Percentiles rank a stretch among this genome's conserved stretches.
Evolutionary conservation across 495 filamentous ascomycete species (phyloP).

Genomic region (Bathelium albidoporum): DNA sequence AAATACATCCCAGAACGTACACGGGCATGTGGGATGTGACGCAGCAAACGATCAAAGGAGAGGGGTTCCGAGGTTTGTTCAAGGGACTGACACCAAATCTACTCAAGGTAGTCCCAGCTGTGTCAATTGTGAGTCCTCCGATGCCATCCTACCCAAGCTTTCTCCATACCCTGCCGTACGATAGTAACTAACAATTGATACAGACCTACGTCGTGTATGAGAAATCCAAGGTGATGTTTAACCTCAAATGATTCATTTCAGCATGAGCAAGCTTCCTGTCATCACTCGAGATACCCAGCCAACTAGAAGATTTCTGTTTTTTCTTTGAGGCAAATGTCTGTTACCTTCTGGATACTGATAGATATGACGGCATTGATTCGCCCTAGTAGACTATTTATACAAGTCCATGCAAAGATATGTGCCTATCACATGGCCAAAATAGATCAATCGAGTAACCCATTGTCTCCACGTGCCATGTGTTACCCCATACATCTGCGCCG

Average conservation of each 20-base stretch:
- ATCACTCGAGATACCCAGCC: constrained; percentile 4
- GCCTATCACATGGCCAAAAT: neutral
- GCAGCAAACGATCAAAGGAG: constrained; percentile 65
- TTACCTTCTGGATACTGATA: neutral
- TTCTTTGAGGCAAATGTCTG: neutral
- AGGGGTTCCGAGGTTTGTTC: constrained; percentile 81
- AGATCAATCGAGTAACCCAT: neutral
- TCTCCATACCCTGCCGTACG: constrained; percentile 4
- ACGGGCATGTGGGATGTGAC: constrained; percentile 79
- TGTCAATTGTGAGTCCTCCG: constrained; percentile 59
- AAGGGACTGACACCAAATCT: constrained; percentile 93
- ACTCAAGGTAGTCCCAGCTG: constrained; percentile 90
- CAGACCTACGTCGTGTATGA: constrained; percentile 90
- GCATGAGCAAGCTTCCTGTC: neutral
- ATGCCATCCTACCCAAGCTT: neutral
- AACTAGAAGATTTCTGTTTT: neutral
- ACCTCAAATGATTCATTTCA: constrained; percentile 45
- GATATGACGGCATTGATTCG: neutral
- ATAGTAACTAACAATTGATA: constrained; percentile 11
- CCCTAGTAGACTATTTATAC: constrained; percentile 1
- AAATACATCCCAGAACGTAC: constrained; percentile 83
- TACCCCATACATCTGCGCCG: neutral
- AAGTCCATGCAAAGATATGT: neutral
- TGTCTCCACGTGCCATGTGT: neutral
- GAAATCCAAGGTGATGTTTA: constrained; percentile 73